Evolutionary conservation across 805 yeast genomes (phyloP).

Genomic region (Sugiyamaella floridensis): DNA sequence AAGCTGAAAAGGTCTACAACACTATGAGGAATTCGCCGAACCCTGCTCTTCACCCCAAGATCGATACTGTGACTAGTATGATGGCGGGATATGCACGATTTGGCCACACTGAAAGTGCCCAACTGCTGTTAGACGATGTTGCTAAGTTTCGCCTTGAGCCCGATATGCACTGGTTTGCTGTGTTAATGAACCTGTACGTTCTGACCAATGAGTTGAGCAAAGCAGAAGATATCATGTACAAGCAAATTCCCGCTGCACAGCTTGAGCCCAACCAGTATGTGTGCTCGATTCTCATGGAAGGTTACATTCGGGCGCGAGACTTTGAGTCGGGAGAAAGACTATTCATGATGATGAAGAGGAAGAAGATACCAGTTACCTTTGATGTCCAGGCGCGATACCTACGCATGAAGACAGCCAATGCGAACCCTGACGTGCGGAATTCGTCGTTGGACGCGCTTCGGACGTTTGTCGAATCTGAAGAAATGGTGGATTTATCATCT

Average conservation of each 20-base stretch:
- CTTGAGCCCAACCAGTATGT: slow-evolving; percentile 17
- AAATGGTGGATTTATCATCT: slow-evolving; percentile 23
- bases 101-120: slow-evolving; percentile 9
- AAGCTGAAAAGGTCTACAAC: slow-evolving; percentile 29
- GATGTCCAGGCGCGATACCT: slow-evolving; percentile 22
- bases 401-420: slow-evolving; percentile 8
- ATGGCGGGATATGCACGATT: slow-evolving; percentile 20
- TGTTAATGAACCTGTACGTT: slow-evolving; percentile 30
- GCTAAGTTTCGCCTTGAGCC: slow-evolving; percentile 22
- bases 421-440: background rate
- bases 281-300: slow-evolving; percentile 22
- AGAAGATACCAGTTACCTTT: slow-evolving; percentile 18
- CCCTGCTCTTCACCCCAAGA: slow-evolving; percentile 8
- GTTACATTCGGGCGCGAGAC: slow-evolving; percentile 11
- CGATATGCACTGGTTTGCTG: slow-evolving; percentile 27
- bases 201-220: slow-evolving; percentile 17
- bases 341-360: slow-evolving; percentile 14
- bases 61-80: slow-evolving; percentile 23
- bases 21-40: background rate
- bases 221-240: slow-evolving; percentile 10
- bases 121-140: slow-evolving; percentile 22
- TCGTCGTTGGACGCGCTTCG: slow-evolving; percentile 12
- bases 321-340: slow-evolving; percentile 13
- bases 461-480: slow-evolving; percentile 12
- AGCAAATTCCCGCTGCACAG: background rate